phyloP scores from a whole-genome alignment of 2,329 filamentous ascomycete genomes.

The Coniochaeta hoffmannii region DNA sequence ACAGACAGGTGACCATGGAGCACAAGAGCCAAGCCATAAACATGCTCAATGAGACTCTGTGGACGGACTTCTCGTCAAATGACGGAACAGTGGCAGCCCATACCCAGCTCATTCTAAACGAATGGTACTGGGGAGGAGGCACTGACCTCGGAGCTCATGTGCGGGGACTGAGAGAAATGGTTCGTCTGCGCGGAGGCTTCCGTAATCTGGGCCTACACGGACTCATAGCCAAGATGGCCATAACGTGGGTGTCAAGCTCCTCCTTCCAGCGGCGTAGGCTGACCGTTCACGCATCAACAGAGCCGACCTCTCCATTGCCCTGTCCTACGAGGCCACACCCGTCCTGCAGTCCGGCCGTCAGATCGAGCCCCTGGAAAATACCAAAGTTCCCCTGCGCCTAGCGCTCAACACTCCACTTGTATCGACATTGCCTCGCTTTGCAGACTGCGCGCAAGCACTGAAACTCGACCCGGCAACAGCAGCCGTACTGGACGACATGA shows the following conservation, averaged over 20 bases:
- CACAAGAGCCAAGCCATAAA: slow-evolving; percentile 35
- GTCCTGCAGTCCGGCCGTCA: slow-evolving; percentile 30
- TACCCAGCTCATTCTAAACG: slow-evolving; percentile 39
- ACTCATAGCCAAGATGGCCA: slow-evolving; percentile 38
- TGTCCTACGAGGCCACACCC: slow-evolving; percentile 37
- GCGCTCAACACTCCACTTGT: slow-evolving; percentile 41
- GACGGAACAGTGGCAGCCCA: slow-evolving; percentile 41
- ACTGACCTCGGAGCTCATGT: slow-evolving; percentile 38
- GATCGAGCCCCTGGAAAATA: slow-evolving; percentile 33
- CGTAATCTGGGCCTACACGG: slow-evolving; percentile 37
- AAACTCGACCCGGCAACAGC: slow-evolving; percentile 38
- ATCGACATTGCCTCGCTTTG: slow-evolving; percentile 32
- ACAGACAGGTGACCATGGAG: slow-evolving; percentile 32
- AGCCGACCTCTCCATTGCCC: slow-evolving; percentile 38
- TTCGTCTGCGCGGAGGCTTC: slow-evolving; percentile 37
- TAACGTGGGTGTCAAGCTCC: slow-evolving; percentile 29
- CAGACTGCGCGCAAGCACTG: slow-evolving; percentile 30
- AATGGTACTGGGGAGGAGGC: slow-evolving; percentile 47
- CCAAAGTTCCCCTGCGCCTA: slow-evolving; percentile 31
- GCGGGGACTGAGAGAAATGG: slow-evolving; percentile 38
- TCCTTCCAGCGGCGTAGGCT: neutral
- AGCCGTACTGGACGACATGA: slow-evolving; percentile 43
- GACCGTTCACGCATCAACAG: slow-evolving; percentile 19
- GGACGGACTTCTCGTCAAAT: slow-evolving; percentile 25
- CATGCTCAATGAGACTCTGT: slow-evolving; percentile 40